Evolutionary conservation across 345 rosid species (phyloP).

Genomic region (Lumnitzera littorea): DNA sequence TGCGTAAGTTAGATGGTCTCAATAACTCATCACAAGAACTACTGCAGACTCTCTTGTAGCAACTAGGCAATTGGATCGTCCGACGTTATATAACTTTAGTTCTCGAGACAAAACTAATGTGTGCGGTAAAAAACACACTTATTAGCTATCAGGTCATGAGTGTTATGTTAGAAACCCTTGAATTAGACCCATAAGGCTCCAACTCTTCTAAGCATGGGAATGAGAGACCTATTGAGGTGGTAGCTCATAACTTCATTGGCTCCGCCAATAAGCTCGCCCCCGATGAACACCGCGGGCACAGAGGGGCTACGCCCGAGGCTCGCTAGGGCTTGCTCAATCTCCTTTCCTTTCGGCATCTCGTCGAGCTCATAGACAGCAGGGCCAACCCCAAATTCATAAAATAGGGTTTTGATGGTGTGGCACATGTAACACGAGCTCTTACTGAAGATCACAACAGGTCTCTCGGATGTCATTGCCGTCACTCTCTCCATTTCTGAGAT

Average conservation of each 20-base stretch:
- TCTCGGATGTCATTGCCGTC: conserved; percentile 52
- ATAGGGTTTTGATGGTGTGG: conserved; percentile 65
- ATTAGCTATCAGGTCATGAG: too few species aligned
- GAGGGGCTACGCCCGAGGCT: conserved; percentile 62
- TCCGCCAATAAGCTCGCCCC: conserved; percentile 82
- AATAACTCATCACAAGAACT: too few species aligned
- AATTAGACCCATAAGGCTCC: conserved; percentile 86
- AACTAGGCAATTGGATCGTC: too few species aligned
- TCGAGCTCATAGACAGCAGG: conserved; percentile 68
- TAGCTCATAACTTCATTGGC: conserved; percentile 78
- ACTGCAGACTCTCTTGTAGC: too few species aligned
- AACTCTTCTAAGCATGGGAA: conserved; percentile 66
- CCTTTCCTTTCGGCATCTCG: conserved; percentile 53
- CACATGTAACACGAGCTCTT: conserved; percentile 72
- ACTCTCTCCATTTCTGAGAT: conserved; percentile 44
- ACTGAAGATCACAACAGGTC: conserved; percentile 88
- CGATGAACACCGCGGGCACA: conserved; percentile 72
- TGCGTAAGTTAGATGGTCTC: too few species aligned
- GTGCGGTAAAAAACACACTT: too few species aligned
- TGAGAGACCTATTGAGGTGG: conserved; percentile 68
- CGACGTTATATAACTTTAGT: too few species aligned
- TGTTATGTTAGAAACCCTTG: too few species aligned
- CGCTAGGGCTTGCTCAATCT: conserved; percentile 69
- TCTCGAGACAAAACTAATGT: too few species aligned
- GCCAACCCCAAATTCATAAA: conserved; percentile 68